These are phyloP conservation scores for Pleurotus pulmonarius DNA, from an alignment of 768 basidiomycete species.

Conservation along the genomic window DNA sequence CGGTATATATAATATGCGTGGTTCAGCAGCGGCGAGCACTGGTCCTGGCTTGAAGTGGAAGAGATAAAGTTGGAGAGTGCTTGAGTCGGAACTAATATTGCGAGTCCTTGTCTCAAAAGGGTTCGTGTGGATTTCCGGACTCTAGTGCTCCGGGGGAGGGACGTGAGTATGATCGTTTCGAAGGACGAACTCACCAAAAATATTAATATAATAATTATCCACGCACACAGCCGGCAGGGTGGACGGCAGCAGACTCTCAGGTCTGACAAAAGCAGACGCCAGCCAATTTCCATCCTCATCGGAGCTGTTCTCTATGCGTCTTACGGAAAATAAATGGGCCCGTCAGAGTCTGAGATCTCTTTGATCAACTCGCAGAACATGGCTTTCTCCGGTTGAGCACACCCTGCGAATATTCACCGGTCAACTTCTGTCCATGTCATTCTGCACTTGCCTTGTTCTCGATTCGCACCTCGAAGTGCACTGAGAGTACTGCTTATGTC, in stretches of 20 bases:
- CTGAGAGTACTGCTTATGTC: background rate
- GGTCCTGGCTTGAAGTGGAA: too few species aligned
- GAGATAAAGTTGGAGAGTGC: background rate
- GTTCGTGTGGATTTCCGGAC: background rate
- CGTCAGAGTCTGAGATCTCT: constrained; percentile 19
- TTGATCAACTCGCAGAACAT: constrained; percentile 9
- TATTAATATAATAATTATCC: constrained; percentile 30
- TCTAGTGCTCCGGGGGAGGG: background rate
- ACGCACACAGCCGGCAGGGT: constrained; percentile 20
- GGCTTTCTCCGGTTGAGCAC: constrained; percentile 8
- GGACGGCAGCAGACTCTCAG: constrained; percentile 36
- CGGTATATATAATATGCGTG: background rate
- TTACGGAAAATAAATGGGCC: constrained; percentile 18
- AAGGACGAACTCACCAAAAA: constrained; percentile 8
- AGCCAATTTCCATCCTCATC: constrained; percentile 32
- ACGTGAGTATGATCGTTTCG: background rate
- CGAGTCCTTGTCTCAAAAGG: background rate
- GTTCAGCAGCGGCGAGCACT: background rate
- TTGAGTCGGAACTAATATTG: background rate
- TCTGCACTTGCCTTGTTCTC: too few species aligned
- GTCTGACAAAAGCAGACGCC: constrained; percentile 15
- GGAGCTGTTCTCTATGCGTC: constrained; percentile 33
- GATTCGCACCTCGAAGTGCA: too few species aligned
- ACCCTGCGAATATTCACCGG: constrained; percentile 4
- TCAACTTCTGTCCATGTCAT: background rate